phyloP scores from a whole-genome alignment of 148 eudicot genomes.

The Fagopyrum homotropicum region DNA sequence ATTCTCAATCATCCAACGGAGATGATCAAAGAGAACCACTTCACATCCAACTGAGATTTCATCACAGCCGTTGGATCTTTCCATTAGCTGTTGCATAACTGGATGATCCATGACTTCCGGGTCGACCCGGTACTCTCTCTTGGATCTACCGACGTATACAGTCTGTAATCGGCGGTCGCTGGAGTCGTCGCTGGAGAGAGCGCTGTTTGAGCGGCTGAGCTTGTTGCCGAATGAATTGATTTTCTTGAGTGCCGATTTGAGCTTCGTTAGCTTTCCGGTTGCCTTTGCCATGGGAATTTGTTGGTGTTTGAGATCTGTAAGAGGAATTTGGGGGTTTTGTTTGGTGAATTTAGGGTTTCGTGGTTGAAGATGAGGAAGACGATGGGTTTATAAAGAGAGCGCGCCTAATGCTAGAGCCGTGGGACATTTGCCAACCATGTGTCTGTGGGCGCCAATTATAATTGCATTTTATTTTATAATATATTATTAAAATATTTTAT shows the following conservation, averaged over 20 bases:
- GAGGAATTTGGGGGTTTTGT: not conserved
- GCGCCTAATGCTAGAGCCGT: not conserved
- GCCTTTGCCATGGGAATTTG: not conserved
- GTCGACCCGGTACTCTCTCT: slow-evolving; percentile 12
- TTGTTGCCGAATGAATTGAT: slow-evolving; percentile 21
- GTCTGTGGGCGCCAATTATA: not conserved
- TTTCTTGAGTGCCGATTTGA: slow-evolving; percentile 20
- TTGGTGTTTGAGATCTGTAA: not conserved
- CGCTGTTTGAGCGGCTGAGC: slow-evolving; percentile 16
- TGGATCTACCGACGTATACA: slow-evolving; percentile 20
- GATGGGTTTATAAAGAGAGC: not conserved
- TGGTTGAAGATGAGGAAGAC: not conserved
- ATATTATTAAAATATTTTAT: too few relatives aligned
- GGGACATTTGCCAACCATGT: not conserved
- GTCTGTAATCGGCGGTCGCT: not conserved
- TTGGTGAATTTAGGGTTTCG: not conserved
- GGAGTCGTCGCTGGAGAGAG: not conserved
- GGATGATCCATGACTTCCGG: slow-evolving; percentile 12
- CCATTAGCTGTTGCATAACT: not conserved
- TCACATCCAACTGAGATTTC: slow-evolving; percentile 19
- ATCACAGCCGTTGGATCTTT: slow-evolving; percentile 19
- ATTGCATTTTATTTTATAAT: too few relatives aligned
- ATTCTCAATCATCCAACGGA: slow-evolving; percentile 19
- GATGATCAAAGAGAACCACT: slow-evolving; percentile 23
- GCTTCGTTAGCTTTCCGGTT: slow-evolving; percentile 17